These are phyloP conservation scores for Malus fusca DNA, from an alignment of 306 rosid genomes.

Conservation along the genomic window DNA sequence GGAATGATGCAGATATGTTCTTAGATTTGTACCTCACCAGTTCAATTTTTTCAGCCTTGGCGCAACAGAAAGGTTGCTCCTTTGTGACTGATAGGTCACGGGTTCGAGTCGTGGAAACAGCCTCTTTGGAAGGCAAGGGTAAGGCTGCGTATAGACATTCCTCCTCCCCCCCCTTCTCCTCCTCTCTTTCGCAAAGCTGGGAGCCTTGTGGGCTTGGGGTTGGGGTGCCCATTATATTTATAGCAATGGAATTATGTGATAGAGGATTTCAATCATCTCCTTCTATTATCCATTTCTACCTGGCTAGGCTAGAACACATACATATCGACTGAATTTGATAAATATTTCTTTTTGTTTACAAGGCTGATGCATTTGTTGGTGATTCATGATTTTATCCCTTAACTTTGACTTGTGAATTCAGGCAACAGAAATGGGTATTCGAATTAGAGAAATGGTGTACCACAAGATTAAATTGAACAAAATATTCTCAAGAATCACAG, in stretches of 20 bases:
- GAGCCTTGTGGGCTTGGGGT: no score
- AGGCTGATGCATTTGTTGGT: not conserved
- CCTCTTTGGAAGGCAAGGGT: no score
- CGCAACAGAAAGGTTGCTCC: no score
- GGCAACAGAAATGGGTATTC: constrained; percentile 74
- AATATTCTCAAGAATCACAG: constrained; percentile 73
- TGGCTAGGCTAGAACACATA: not conserved
- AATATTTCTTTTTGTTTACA: not conserved
- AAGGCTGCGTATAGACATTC: no score
- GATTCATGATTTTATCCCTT: not conserved
- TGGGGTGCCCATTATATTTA: no score
- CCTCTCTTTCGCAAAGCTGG: no score
- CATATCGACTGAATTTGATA: not conserved
- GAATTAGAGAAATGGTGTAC: constrained; percentile 76
- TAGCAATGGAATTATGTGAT: not conserved
- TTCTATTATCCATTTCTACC: not conserved
- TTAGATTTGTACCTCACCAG: no score
- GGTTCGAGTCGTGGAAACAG: no score
- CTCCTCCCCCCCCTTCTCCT: no score
- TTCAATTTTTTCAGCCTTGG: no score
- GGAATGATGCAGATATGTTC: no score
- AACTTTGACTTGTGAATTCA: constrained; percentile 23
- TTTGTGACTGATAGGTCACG: no score
- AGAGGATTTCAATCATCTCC: not conserved
- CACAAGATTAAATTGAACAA: constrained; percentile 86